Evolutionary conservation across 352 stramenopile species (phyloP).

Genomic region (Pythium utonaiense): DNA sequence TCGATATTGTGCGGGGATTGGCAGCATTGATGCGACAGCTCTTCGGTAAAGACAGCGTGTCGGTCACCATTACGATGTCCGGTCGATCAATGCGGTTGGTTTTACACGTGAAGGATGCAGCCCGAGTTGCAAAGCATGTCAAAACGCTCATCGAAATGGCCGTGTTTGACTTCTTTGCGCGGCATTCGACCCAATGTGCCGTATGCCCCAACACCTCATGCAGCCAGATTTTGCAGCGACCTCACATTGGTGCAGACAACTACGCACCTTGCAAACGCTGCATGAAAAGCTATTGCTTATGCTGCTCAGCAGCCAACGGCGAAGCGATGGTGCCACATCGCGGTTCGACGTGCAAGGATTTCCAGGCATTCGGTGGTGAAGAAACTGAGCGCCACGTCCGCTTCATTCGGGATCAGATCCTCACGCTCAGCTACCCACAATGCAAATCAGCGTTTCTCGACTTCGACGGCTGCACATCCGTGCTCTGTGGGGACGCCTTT

Average conservation of each 20-base stretch:
- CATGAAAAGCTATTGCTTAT: conserved; percentile 16
- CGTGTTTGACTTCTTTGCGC: conserved; percentile 15
- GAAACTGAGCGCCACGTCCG: conserved; percentile 7
- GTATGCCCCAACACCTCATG: conserved; percentile 16
- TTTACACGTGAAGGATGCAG: conserved; percentile 6
- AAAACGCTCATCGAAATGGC: conserved; percentile 11
- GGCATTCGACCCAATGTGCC: not conserved
- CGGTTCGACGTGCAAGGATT: conserved; percentile 8
- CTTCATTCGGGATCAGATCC: conserved; percentile 18
- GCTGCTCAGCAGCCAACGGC: conserved; percentile 1
- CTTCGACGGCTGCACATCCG: conserved; percentile 24
- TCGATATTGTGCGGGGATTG: conserved; percentile 29
- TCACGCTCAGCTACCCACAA: conserved; percentile 20
- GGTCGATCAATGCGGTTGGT: not conserved
- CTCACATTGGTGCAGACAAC: not conserved
- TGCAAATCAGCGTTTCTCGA: conserved; percentile 25
- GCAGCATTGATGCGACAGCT: conserved; percentile 23
- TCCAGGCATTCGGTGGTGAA: not conserved
- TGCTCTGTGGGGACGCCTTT: conserved; percentile 17
- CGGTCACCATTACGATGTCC: conserved; percentile 13
- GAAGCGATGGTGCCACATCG: conserved; percentile 1
- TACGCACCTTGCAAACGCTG: conserved; percentile 14
- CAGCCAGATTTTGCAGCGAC: conserved; percentile 14
- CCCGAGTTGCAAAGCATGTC: conserved; percentile 5
- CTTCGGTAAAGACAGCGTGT: conserved; percentile 25